Evolutionary conservation across 805 yeast genomes (phyloP).

Genomic region (Metschnikowia lachancei): DNA sequence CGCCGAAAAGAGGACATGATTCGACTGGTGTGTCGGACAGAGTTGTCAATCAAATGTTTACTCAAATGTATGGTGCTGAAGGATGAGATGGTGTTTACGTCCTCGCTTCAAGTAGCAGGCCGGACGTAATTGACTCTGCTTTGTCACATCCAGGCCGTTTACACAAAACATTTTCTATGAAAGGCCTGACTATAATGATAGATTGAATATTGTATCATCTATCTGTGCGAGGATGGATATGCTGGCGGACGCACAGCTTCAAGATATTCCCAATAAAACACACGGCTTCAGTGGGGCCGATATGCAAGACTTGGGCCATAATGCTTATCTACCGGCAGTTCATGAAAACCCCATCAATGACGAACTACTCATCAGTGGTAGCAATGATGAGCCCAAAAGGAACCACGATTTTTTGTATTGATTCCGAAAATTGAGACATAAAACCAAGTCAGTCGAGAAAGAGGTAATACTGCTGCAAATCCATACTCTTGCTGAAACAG

Average conservation of each 20-base stretch:
- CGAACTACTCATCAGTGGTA: conserved; percentile 25
- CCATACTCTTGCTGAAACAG: conserved; percentile 33
- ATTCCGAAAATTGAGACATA: conserved; percentile 28
- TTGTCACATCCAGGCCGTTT: conserved; percentile 92
- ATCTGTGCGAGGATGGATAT: conserved; percentile 62
- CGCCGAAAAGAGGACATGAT: conserved; percentile 97
- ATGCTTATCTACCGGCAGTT: conserved; percentile 85
- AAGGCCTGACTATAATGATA: conserved; percentile 69
- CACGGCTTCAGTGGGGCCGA: conserved; percentile 93
- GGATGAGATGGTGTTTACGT: conserved; percentile 96
- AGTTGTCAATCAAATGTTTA: conserved; percentile 93
- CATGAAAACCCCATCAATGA: conserved; percentile 57
- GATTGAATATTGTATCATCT: conserved; percentile 67
- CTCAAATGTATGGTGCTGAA: conserved; percentile 99
- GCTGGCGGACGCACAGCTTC: conserved; percentile 47
- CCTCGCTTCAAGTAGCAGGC: conserved; percentile 92
- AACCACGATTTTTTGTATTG: conserved; percentile 42
- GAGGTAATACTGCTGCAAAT: conserved; percentile 42
- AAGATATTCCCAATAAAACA: conserved; percentile 54
- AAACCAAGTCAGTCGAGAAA: conserved; percentile 39
- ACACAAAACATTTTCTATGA: conserved; percentile 88
- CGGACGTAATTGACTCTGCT: conserved; percentile 94
- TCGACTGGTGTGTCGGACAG: conserved; percentile 97
- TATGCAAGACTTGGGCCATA: conserved; percentile 85
- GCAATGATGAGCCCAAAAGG: conserved; percentile 1